Percentiles rank a stretch among this genome's conserved stretches.
These are phyloP conservation scores for Tephrocybe sp. DNA, from an alignment of 768 basidiomycete genomes.

Conservation along the genomic window DNA sequence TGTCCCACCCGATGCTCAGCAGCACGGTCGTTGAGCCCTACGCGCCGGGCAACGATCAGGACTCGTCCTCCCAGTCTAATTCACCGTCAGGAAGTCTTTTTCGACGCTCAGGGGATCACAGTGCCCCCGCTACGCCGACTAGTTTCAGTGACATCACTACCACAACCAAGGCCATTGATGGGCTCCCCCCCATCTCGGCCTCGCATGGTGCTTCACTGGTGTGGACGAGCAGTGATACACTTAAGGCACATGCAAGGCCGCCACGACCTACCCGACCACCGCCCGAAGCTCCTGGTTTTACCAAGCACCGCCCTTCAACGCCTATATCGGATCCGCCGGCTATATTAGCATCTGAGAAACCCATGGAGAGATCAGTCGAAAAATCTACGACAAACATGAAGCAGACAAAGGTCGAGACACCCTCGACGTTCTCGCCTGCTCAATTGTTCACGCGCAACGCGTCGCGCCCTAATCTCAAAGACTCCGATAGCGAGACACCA, in stretches of 20 bases:
- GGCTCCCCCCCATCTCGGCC: neutral
- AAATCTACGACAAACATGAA: neutral
- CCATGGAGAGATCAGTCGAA: neutral
- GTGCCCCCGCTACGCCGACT: neutral
- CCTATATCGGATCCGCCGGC: neutral
- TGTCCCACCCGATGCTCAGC: constrained; percentile 43
- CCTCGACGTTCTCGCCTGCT: constrained; percentile 1
- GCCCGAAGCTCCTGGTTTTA: neutral
- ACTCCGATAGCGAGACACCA: neutral
- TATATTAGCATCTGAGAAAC: neutral
- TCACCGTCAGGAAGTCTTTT: constrained; percentile 12
- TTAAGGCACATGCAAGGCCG: neutral
- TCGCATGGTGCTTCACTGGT: neutral
- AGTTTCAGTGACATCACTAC: neutral
- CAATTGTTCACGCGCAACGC: constrained; percentile 12
- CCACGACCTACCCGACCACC: neutral
- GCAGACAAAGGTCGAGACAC: neutral
- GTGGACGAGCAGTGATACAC: neutral
- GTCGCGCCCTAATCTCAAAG: constrained; percentile 9
- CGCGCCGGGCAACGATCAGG: constrained; percentile 20
- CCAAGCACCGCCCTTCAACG: neutral
- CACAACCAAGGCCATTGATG: neutral
- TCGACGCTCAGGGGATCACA: constrained; percentile 2
- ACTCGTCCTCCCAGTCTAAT: constrained; percentile 19
- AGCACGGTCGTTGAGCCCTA: constrained; percentile 20